Conservation (phyloP, 1,139 yeast species). For the Lizanozyma gosingica region DNA sequence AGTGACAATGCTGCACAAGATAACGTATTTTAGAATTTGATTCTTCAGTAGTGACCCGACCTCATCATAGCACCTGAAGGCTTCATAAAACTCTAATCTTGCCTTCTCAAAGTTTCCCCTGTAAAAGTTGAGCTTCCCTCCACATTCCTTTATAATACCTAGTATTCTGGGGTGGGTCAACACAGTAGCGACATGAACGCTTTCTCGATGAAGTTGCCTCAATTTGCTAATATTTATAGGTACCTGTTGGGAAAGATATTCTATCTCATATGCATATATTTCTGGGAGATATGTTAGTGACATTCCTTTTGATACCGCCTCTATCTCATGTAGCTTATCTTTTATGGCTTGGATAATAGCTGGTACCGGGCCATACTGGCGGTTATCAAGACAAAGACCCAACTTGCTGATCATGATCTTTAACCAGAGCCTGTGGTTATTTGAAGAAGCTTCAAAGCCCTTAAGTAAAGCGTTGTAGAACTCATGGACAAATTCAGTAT, state of each 20-base stretch:
- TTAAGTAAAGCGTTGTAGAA: constrained; percentile 22
- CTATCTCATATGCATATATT: constrained; percentile 58
- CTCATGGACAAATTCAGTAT: constrained; percentile 16
- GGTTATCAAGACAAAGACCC: constrained; percentile 34
- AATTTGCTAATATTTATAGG: constrained; percentile 24
- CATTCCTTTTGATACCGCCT: constrained; percentile 31
- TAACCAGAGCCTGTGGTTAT: constrained; percentile 47
- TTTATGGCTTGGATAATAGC: constrained; percentile 33
- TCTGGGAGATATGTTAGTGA: constrained; percentile 46
- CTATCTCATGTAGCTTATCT: constrained; percentile 17
- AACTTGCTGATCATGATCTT: constrained; percentile 47
- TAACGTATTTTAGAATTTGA: constrained; percentile 51
- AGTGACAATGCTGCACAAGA: constrained; percentile 54
- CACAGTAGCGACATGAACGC: constrained; percentile 43
- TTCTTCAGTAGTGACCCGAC: constrained; percentile 57
- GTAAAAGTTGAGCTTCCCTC: constrained; percentile 60
- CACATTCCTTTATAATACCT: constrained; percentile 68
- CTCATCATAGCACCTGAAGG: constrained; percentile 72
- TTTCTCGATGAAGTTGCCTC: constrained; percentile 41
- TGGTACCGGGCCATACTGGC: constrained; percentile 27
- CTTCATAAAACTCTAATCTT: constrained; percentile 57
- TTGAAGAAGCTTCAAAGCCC: constrained; percentile 12
- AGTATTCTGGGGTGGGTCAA: constrained; percentile 68
- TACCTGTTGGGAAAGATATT: constrained; percentile 28
- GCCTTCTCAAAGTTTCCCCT: constrained; percentile 55